Conservation (phyloP, 305 asterid genomes). For the Fraxinus latifolia region DNA sequence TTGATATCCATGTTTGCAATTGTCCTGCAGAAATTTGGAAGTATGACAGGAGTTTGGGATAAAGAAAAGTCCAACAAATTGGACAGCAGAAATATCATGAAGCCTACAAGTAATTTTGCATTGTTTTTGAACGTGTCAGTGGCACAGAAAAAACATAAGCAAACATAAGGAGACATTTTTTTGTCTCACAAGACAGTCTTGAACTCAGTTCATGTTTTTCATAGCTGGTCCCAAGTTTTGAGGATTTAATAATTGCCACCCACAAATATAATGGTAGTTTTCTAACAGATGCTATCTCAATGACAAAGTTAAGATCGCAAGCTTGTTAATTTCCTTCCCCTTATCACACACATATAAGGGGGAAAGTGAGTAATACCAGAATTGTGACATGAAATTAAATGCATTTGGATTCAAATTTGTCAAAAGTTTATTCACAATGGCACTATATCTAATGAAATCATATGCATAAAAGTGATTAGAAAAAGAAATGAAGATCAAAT, state of each 20-base stretch:
- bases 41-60: neutral
- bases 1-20: conserved; percentile 80
- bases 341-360: neutral
- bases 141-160: neutral
- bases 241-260: neutral
- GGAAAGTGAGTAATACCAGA: neutral
- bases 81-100: neutral
- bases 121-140: neutral
- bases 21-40: conserved; percentile 49
- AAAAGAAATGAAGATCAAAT: neutral
- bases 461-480: neutral
- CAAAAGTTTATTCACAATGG: neutral
- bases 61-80: neutral
- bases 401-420: neutral
- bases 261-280: neutral
- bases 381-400: neutral
- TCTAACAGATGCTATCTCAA: neutral
- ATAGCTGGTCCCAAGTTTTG: neutral
- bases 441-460: neutral
- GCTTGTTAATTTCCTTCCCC: neutral
- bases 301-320: neutral
- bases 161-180: neutral
- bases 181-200: neutral
- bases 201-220: neutral
- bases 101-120: neutral